Conservation (phyloP, 805 yeast species). For the Teunomyces aglyptinius region DNA sequence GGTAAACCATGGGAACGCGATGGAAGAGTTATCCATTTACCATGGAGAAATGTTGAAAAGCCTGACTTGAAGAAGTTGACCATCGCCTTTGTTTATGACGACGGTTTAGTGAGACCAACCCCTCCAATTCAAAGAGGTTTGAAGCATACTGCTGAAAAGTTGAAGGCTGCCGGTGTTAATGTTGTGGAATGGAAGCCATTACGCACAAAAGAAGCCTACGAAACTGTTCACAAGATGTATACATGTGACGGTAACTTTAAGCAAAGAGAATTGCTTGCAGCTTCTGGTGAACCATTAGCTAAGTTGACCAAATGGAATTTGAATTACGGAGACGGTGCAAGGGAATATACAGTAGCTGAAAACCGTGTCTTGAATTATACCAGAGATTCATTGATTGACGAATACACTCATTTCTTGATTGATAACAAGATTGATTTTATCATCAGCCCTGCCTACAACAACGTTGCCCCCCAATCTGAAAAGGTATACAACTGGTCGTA, state of each 20-base stretch:
- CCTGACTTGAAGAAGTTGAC: slow-evolving; percentile 47
- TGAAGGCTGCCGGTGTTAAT: slow-evolving; percentile 57
- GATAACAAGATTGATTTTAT: slow-evolving; percentile 61
- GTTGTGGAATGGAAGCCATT: slow-evolving; percentile 59
- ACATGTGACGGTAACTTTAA: slow-evolving; percentile 66
- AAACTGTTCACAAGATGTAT: slow-evolving; percentile 57
- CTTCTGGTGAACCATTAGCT: slow-evolving; percentile 67
- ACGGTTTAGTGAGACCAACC: slow-evolving; percentile 63
- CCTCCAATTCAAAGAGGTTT: slow-evolving; percentile 60
- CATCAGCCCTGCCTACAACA: slow-evolving; percentile 64
- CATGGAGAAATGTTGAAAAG: slow-evolving; percentile 49
- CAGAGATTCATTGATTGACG: slow-evolving; percentile 59
- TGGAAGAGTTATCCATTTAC: slow-evolving; percentile 46
- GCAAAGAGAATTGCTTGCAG: slow-evolving; percentile 49
- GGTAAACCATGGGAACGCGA: slow-evolving; percentile 66
- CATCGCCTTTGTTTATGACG: slow-evolving; percentile 62
- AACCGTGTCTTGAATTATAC: slow-evolving; percentile 52
- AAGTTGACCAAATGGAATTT: slow-evolving; percentile 64
- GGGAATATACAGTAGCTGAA: slow-evolving; percentile 45
- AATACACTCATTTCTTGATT: slow-evolving; percentile 53
- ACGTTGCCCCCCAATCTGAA: slow-evolving; percentile 68
- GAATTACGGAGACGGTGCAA: slow-evolving; percentile 58
- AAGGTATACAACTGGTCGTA: slow-evolving; percentile 76
- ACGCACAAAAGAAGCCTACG: slow-evolving; percentile 54
- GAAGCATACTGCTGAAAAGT: slow-evolving; percentile 50